phyloP scores from a whole-genome alignment of 352 stramenopile species.

The Globisporangium cederbergense region DNA sequence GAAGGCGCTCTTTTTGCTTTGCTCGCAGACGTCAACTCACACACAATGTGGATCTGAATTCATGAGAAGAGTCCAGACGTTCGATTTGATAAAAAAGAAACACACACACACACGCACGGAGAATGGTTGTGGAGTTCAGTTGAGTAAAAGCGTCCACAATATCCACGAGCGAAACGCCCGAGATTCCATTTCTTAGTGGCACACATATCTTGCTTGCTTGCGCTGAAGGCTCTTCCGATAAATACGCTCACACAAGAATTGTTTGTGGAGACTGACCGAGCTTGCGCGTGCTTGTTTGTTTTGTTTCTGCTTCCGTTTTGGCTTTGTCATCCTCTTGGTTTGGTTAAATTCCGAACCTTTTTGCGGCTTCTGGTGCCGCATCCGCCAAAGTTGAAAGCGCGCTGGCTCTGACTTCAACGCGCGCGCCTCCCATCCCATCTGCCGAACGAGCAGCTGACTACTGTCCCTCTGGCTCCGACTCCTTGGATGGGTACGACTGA shows the following conservation, averaged over 20 bases:
- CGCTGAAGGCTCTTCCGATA: too few species aligned
- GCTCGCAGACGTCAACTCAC: conserved; percentile 1
- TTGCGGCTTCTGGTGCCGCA: too few species aligned
- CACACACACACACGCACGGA: neutral
- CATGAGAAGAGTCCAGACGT: neutral
- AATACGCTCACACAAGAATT: too few species aligned
- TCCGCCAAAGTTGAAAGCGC: too few species aligned
- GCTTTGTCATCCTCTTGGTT: too few species aligned
- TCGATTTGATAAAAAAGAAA: conserved; percentile 3
- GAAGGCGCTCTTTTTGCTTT: too few species aligned
- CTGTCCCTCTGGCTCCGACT: conserved; percentile 12
- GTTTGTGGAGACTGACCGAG: too few species aligned
- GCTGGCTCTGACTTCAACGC: neutral
- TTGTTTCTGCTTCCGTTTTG: too few species aligned
- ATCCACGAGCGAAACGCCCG: neutral
- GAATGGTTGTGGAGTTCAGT: neutral
- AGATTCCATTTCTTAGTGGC: conserved; percentile 7
- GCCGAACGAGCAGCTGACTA: conserved; percentile 5
- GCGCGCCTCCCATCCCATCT: neutral
- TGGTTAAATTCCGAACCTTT: too few species aligned
- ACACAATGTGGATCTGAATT: neutral
- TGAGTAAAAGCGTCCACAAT: too few species aligned
- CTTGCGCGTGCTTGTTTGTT: too few species aligned
- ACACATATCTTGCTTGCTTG: too few species aligned
- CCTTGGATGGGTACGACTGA: conserved; percentile 2